Evolutionary conservation across 2,329 filamentous ascomycete species (phyloP).

Genomic region (Epichloe sp.): DNA sequence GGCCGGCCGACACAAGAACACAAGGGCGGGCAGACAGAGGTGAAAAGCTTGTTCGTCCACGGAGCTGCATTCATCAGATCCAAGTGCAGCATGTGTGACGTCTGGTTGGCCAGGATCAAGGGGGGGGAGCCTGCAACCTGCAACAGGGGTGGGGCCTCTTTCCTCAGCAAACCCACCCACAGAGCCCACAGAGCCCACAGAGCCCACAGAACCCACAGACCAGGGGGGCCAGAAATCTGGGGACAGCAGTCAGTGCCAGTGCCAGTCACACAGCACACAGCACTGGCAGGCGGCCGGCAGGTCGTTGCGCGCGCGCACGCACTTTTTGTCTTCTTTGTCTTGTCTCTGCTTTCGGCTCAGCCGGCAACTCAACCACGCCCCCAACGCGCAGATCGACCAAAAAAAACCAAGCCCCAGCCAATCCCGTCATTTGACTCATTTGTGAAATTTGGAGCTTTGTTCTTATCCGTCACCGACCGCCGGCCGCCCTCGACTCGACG

Average conservation of each 20-base stretch:
- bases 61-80: background rate
- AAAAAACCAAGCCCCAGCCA: background rate
- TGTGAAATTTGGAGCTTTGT: background rate
- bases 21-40: background rate
- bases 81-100: background rate
- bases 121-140: background rate
- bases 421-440: background rate
- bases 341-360: background rate
- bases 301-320: too few relatives aligned
- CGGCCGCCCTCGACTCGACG: background rate
- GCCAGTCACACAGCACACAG: too few relatives aligned
- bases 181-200: too few relatives aligned
- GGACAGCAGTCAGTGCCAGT: too few relatives aligned
- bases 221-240: too few relatives aligned
- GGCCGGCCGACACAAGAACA: background rate
- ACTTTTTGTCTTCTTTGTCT: too few relatives aligned
- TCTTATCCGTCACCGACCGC: constrained; percentile 2
- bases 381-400: background rate
- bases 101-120: background rate
- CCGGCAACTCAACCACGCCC: background rate
- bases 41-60: background rate
- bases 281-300: too few relatives aligned
- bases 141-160: background rate
- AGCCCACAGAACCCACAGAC: too few relatives aligned
- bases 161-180: too few relatives aligned